A percentile compares a stretch with the other conserved stretches of the same genome.
These are phyloP conservation scores for Graphilbum ipis-grandicollis DNA, from an alignment of 2,329 filamentous ascomycete genomes.

Conservation along the genomic window DNA sequence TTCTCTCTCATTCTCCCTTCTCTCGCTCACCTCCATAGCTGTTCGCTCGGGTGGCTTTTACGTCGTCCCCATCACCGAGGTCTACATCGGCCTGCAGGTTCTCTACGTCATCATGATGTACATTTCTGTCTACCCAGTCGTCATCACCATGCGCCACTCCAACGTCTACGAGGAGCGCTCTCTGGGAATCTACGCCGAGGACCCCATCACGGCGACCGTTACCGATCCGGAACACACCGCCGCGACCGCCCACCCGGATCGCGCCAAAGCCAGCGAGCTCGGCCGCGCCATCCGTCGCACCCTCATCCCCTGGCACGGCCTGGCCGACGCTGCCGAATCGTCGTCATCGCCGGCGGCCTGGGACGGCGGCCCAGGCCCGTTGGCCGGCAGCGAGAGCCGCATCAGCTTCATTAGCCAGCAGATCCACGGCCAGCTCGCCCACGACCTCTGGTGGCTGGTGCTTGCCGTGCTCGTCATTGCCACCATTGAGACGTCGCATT, in stretches of 20 bases:
- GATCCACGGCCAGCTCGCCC: conserved; percentile 40
- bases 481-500: conserved; percentile 38
- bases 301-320: conserved; percentile 18
- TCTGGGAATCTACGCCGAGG: conserved; percentile 37
- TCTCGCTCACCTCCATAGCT: conserved; percentile 18
- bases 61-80: conserved; percentile 39
- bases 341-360: conserved; percentile 6
- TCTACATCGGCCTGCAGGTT: conserved; percentile 40
- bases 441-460: conserved; percentile 48
- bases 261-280: conserved; percentile 11
- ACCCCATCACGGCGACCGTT: conserved; percentile 2
- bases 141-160: conserved; percentile 47
- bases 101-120: conserved; percentile 51
- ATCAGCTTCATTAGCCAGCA: conserved; percentile 36
- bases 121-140: conserved; percentile 44
- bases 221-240: conserved; percentile 1
- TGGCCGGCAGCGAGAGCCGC: conserved; percentile 18
- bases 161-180: conserved; percentile 58
- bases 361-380: no score
- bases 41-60: conserved; percentile 51
- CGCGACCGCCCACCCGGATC: neutral
- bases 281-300: conserved; percentile 18
- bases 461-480: conserved; percentile 41
- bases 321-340: conserved; percentile 18
- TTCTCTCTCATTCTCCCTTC: no score